Evolutionary conservation across 352 stramenopile species (phyloP).

Genomic region (Globisporangium splendens): DNA sequence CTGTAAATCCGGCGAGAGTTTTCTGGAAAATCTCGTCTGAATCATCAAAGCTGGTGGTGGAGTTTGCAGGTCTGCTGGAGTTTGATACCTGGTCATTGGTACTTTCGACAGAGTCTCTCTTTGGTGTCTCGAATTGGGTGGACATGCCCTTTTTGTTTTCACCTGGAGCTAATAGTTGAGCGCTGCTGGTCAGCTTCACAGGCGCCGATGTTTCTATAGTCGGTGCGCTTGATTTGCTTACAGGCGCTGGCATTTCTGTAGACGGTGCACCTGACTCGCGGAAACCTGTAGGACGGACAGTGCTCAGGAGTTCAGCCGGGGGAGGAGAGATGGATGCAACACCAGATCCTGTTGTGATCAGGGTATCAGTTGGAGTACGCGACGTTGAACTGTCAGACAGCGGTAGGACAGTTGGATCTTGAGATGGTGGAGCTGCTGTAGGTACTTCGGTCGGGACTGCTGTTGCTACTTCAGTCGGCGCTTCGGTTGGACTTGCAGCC

Average conservation of each 20-base stretch:
- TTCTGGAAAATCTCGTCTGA: not conserved
- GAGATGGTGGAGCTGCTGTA: no score
- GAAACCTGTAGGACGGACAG: slow-evolving; percentile 1
- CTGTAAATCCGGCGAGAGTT: slow-evolving; percentile 16
- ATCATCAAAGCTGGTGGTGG: not conserved
- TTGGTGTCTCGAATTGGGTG: not conserved
- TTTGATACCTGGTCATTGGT: not conserved
- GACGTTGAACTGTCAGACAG: not conserved
- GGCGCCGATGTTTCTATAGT: not conserved
- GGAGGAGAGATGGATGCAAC: not conserved
- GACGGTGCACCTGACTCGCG: not conserved
- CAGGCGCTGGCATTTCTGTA: not conserved
- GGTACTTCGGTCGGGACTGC: no score
- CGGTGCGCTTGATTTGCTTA: not conserved
- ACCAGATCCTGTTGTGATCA: not conserved
- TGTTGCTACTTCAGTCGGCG: not conserved
- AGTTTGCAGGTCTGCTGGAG: not conserved
- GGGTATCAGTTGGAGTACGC: not conserved
- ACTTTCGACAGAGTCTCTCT: not conserved
- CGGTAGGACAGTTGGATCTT: not conserved
- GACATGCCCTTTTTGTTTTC: not conserved
- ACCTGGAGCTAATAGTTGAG: not conserved
- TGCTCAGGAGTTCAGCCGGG: slow-evolving; percentile 7
- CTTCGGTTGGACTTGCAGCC: not conserved
- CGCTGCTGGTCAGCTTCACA: not conserved